phyloP scores from a whole-genome alignment of 1,139 yeast species.

The Protomyces inouyei region DNA sequence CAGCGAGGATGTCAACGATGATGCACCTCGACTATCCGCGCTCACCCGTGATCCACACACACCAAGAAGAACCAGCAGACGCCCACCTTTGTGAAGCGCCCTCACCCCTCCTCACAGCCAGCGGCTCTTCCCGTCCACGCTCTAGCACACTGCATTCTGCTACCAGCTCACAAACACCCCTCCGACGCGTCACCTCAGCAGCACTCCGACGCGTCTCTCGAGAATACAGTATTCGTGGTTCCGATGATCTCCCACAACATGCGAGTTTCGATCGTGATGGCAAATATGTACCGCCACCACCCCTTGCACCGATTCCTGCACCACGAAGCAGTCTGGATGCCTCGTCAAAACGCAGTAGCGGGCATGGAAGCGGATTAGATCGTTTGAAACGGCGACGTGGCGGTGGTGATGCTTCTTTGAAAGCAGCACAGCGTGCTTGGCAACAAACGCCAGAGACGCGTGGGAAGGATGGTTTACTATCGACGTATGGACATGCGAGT shows the following conservation, averaged over 20 bases:
- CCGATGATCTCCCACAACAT: background rate
- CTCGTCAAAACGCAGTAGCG: background rate
- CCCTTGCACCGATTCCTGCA: conserved; percentile 11
- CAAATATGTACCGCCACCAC: conserved; percentile 24
- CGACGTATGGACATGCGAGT: background rate
- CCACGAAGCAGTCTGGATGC: background rate
- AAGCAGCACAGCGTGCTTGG: background rate
- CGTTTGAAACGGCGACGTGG: background rate
- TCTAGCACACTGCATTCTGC: conserved; percentile 2
- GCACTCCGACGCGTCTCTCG: conserved; percentile 20
- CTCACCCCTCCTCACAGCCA: conserved; percentile 1
- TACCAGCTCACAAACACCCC: conserved; percentile 12
- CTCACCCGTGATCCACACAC: background rate
- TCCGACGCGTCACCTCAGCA: conserved; percentile 10
- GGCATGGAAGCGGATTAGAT: background rate
- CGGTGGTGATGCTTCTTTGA: background rate
- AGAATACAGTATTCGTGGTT: conserved; percentile 3
- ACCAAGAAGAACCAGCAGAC: background rate
- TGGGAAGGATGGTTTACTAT: background rate
- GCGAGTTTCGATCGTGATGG: background rate
- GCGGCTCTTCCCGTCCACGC: background rate
- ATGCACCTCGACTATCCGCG: background rate
- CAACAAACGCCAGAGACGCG: background rate
- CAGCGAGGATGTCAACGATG: background rate
- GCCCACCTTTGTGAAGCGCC: background rate